Evolutionary conservation across 352 stramenopile genomes (phyloP), one percentile per base, ranked within the genome.

Genomic region (Pythium utonaiense): DNA sequence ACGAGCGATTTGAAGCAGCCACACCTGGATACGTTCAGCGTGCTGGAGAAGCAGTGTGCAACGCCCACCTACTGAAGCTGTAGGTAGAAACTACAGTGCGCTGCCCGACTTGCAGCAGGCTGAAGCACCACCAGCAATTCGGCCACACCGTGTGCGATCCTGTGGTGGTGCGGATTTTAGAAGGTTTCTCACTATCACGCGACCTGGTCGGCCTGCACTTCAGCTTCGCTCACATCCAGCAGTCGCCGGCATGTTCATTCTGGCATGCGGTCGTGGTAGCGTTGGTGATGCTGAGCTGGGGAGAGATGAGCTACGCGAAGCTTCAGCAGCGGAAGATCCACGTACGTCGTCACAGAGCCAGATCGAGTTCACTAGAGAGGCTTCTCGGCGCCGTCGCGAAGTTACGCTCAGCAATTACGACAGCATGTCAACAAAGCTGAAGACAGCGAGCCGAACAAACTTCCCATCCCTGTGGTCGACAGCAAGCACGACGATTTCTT

Each of bases 211-310:
- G n/a, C n/a, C n/a, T n/a, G n/a, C n/a, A n/a, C n/a, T n/a, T n/a
- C n/a, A n/a, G n/a, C n/a, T n/a, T n/a, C n/a, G n/a, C n/a, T n/a
- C n/a, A 16, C 34, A 41, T 49, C 36, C 25, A 52, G 31, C 61
- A 21, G 9, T 7, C 7, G 44, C 50, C 62, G 50, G 25, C 12
- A 79, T 79, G 71, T 79, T 74, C 44, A 49, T 79, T 27, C 62
- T 79, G 5, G 63, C 68, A 34, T 79, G 71, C 33, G 71, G 71
- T 3, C 68, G 55, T 24, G 64, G 62, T 54, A 76, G 68, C 44
- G 51, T 78, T 14, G 50, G 57, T 10, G 44, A 60, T 21, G 27
- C 42, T 6, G 53, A 62, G 12, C 24, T 67, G 27, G 40, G 57
- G 21, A 12, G 24, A 5, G 57, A 64, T 6, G 40, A 49, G 2